Conservation (phyloP, 768 basidiomycete species). For the Ephemerocybe angulata region DNA sequence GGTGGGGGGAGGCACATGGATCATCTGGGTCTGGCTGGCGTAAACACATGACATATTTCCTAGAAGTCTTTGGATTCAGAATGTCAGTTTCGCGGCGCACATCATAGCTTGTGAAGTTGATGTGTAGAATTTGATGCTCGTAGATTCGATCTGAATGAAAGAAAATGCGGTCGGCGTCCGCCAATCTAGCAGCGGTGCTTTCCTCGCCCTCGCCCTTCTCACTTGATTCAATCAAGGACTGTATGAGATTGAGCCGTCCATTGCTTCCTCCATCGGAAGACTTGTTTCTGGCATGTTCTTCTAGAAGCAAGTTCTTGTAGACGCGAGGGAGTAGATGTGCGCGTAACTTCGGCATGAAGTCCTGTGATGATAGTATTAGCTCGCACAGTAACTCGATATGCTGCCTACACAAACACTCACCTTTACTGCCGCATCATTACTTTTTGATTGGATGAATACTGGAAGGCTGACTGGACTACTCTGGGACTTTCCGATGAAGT, state of each 20-base stretch:
- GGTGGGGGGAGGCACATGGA: conserved; percentile 5
- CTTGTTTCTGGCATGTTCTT: background rate
- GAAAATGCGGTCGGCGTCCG: background rate
- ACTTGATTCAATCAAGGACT: background rate
- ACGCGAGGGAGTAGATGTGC: conserved; percentile 31
- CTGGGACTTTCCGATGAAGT: conserved; percentile 1
- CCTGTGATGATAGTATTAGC: conserved; percentile 5
- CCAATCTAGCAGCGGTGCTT: background rate
- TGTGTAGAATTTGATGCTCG: conserved; percentile 7
- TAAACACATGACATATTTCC: background rate
- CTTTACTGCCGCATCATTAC: background rate
- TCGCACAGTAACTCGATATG: background rate
- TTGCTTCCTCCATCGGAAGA: background rate
- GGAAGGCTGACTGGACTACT: background rate
- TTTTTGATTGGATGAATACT: background rate
- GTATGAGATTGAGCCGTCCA: background rate
- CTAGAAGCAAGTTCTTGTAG: conserved; percentile 1
- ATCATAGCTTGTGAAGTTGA: conserved; percentile 18
- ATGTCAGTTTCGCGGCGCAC: conserved; percentile 13
- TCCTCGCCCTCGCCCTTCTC: background rate
- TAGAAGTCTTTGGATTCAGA: conserved; percentile 11
- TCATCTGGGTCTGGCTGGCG: conserved; percentile 12
- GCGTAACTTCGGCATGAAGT: conserved; percentile 30
- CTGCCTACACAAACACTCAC: background rate
- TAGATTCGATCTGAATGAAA: conserved; percentile 10